These are phyloP conservation scores for Eremochloa ophiuroides DNA, from an alignment of 176 grass and related monocot genomes.

Conservation along the genomic window DNA sequence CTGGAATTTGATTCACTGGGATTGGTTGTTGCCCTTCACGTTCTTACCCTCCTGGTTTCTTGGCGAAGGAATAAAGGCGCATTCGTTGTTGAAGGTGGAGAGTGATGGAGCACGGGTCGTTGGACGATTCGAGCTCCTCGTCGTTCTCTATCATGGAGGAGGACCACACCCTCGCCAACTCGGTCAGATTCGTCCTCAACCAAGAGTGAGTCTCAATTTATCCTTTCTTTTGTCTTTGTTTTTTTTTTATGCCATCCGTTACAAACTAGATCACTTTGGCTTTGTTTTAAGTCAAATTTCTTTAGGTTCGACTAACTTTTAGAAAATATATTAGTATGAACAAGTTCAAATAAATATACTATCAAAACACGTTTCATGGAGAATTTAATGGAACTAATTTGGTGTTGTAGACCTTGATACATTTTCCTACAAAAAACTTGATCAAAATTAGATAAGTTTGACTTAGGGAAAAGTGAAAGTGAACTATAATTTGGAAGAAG, in stretches of 20 bases:
- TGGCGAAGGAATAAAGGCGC: neutral
- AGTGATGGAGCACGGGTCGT: slow-evolving; percentile 74
- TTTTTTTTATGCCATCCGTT: neutral
- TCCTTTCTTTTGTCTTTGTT: neutral
- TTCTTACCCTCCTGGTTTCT: neutral
- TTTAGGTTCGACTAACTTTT: neutral
- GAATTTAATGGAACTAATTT: neutral
- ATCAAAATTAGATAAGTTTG: neutral
- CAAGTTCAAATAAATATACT: neutral
- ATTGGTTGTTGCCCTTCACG: too few species aligned
- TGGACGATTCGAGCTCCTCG: slow-evolving; percentile 44
- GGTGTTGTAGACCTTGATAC: neutral
- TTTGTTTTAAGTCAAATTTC: neutral
- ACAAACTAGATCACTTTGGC: neutral
- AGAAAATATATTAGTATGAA: neutral
- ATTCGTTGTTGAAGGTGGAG: neutral
- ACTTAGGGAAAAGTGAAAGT: neutral
- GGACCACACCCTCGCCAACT: slow-evolving; percentile 86
- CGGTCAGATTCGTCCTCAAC: slow-evolving; percentile 78
- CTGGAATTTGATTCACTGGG: neutral
- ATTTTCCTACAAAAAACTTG: neutral
- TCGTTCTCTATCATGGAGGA: slow-evolving; percentile 81
- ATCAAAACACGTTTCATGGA: too few species aligned
- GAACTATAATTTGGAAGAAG: neutral
- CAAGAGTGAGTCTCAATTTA: slow-evolving; percentile 63